Evolutionary conservation across 2,329 filamentous ascomycete species (phyloP), one percentile per base, ranked within the genome.

Genomic region (Blastomyces gilchristii): DNA sequence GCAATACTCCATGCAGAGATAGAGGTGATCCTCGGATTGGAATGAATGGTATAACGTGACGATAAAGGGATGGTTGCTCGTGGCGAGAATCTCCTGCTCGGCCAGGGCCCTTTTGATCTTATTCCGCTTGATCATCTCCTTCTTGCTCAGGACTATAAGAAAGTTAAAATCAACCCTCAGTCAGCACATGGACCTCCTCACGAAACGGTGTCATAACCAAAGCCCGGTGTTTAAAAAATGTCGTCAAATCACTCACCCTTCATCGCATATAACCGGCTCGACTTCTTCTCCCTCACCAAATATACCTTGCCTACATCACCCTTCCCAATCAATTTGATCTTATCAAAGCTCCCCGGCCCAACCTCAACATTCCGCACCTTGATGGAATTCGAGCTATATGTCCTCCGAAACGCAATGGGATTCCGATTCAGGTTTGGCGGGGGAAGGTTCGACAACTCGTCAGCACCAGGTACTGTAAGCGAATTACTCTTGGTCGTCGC

Each of bases 61-160:
- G 73, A 99, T 99, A 76, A 99, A 99, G 0, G 94, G 94, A 72
- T 99, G 94, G 71, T 99, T 99, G 81, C 93, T 97, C 52, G 94
- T 99, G 9, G 94, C 94, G 62, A 99, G 81, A 68, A 99, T 99
- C 76, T 99, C 94, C 75, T 97, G 94, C 78, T 99, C 94, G 47
- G 94, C 94, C 69, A 99, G 82, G 16, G 94, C 94, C 73, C 94
- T 87, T 83, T 99, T 99, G 80, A 99, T 99, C 83, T 99, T 99
- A 82, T 99, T 99, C 64, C 94, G 89, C 81, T 99, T 99, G 78
- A 99, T 99, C 94, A 99, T 99, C 77, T 99, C 94, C 81, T 97
- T 97, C 79, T 99, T 99, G 83, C 92, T 97, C 76, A 99, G 75
- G 6, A 99, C 94, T 97, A 73, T 18, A 57, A 61, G 60, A 77